Evolutionary conservation across 2,329 filamentous ascomycete species (phyloP).

Genomic region (Botrytis paeoniae): DNA sequence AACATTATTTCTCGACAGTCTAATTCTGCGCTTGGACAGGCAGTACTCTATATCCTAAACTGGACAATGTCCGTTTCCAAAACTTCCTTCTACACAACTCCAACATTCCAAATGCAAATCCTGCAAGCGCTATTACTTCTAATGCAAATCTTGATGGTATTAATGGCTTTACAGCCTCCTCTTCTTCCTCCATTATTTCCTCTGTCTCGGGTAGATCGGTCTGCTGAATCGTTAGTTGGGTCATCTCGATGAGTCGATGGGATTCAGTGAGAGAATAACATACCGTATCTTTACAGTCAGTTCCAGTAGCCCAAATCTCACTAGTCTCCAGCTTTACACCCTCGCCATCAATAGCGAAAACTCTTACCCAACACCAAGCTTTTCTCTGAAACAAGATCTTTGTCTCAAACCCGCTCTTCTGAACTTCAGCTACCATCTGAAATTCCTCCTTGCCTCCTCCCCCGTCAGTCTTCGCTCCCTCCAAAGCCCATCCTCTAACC

Average conservation of each 20-base stretch:
- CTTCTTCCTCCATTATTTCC: neutral
- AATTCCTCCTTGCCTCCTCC: neutral
- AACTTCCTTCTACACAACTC: neutral
- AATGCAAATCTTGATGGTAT: neutral
- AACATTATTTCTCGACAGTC: neutral
- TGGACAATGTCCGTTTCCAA: neutral
- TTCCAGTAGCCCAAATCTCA: neutral
- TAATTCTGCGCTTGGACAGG: neutral
- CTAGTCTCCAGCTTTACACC: neutral
- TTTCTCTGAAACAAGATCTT: neutral
- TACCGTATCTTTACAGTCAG: neutral
- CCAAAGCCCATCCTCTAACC: neutral
- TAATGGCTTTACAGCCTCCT: neutral
- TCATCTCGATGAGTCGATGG: neutral
- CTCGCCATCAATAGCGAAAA: neutral
- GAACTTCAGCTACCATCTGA: neutral
- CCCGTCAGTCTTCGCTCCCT: neutral
- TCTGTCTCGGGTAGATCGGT: neutral
- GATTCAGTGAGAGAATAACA: neutral
- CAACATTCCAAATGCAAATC: neutral
- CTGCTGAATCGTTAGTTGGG: neutral
- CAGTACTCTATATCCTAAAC: neutral
- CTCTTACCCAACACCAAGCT: slow-evolving; percentile 3
- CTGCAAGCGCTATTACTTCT: neutral
- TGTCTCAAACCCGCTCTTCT: neutral